A percentile compares a stretch with the other conserved stretches of the same genome.
Evolutionary conservation across 352 stramenopile genomes (phyloP).

Genomic region (Pelagophyceae sp.): DNA sequence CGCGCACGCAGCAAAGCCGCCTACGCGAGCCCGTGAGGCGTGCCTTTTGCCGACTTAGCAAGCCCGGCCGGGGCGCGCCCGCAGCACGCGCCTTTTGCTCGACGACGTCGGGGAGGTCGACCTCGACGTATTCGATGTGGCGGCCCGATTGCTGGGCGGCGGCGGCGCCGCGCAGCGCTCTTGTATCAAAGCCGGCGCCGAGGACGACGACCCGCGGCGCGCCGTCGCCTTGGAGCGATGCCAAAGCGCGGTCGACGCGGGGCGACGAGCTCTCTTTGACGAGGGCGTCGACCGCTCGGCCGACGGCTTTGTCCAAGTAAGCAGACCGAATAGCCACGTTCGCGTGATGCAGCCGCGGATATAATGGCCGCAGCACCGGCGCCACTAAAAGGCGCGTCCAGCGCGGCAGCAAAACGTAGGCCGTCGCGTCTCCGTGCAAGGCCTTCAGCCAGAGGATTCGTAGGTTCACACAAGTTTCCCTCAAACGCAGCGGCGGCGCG

Average conservation of each 20-base stretch:
- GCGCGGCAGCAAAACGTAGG: neutral
- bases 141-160: neutral
- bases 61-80: too few relatives aligned
- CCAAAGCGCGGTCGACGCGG: too few relatives aligned
- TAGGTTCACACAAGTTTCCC: constrained; percentile 14
- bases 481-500: neutral
- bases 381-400: neutral
- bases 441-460: constrained; percentile 17
- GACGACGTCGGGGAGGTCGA: constrained; percentile 12
- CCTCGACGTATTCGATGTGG: neutral
- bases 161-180: neutral
- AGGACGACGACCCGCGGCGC: neutral
- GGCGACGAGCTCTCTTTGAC: too few relatives aligned
- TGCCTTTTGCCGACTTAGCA: too few relatives aligned
- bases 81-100: neutral
- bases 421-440: neutral
- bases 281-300: neutral
- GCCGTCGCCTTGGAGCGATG: too few relatives aligned
- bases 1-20: too few relatives aligned
- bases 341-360: constrained; percentile 13
- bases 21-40: too few relatives aligned
- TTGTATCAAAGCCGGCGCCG: neutral
- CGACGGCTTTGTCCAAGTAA: neutral
- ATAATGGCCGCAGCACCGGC: neutral
- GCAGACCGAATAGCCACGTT: neutral